Evolutionary conservation across 208 protist genomes (phyloP), one percentile per base, ranked within the genome.

Genomic region (Leishmania major): DNA sequence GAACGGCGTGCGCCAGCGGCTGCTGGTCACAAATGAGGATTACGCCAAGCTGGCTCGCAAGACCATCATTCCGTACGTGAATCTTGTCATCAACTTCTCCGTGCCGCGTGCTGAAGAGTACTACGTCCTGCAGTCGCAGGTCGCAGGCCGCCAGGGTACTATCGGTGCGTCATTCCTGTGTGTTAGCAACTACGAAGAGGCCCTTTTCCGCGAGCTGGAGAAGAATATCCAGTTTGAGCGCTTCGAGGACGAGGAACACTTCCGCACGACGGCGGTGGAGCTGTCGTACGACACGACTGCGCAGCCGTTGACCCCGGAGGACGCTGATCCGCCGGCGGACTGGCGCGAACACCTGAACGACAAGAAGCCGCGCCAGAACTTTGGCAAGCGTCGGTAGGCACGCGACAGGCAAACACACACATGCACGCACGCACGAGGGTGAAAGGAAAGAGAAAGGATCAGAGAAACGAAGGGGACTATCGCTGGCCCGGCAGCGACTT

Each of bases 11-110:
- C 86, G 84, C 73, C 87, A 98, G 86, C 94, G 95, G n/a, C 89
- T 98, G 67, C 88, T 98, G 64, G 91, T 98, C 70, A 96, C 95
- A 25, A 97, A 87, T 84, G 93, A 96, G 75, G 95, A 98, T 86
- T 98, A 98, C 86, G 95, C 95, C 64, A 97, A 97, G 87, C 82
- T 97, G 62, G 94, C 95, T 19, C 91, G 93, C 69, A 97, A 97
- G 82, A 95, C 88, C 17, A 59, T 96, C 67, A 93, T 98, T 73
- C 95, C 95, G 74, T 96, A 96, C 78, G 95, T 98, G 57, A 98
- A 98, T 78, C 88, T 98, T 35, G 88, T 97, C 81, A 95, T 97
- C 84, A 92, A 95, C 92, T 97, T 96, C 86, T 88, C 87, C 60
- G 87, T 96, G 1, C 95, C 95, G 70, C 87, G 89, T 45, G 86